Evolutionary conservation across 768 basidiomycete species (phyloP).

Genomic region (Hygrocybe punicea): DNA sequence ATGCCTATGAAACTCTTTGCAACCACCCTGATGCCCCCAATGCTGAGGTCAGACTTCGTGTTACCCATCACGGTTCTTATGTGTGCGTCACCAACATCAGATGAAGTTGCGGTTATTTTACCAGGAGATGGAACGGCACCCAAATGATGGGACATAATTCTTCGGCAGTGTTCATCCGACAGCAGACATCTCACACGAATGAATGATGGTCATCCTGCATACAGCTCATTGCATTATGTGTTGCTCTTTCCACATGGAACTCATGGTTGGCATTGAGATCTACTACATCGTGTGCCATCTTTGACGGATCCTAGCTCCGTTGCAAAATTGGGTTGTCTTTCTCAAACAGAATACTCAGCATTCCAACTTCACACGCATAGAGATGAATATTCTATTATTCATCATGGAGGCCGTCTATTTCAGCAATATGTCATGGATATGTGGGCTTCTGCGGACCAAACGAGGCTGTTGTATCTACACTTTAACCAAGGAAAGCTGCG

Average conservation of each 20-base stretch:
- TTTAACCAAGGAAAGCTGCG: conserved; percentile 37
- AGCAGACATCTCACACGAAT: conserved; percentile 22
- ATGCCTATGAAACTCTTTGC: conserved; percentile 33
- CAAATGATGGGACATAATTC: conserved; percentile 30
- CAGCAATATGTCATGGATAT: conserved; percentile 46
- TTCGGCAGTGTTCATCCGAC: conserved; percentile 10
- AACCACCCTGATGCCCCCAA: conserved; percentile 18
- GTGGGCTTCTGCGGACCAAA: conserved; percentile 46
- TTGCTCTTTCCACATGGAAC: conserved; percentile 31
- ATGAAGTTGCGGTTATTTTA: conserved; percentile 41
- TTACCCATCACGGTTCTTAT: conserved; percentile 25
- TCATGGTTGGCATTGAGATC: conserved; percentile 35
- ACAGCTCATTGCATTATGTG: conserved; percentile 30
- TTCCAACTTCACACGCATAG: conserved; percentile 32
- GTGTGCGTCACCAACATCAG: conserved; percentile 34
- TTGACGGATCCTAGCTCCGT: neutral
- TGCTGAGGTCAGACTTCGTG: conserved; percentile 13
- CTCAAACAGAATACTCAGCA: conserved; percentile 20
- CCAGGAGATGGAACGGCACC: conserved; percentile 26
- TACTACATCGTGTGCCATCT: neutral
- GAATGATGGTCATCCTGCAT: conserved; percentile 33
- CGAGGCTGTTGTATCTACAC: conserved; percentile 31
- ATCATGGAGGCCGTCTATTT: conserved; percentile 39
- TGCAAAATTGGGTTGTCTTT: too few relatives aligned
- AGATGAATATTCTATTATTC: conserved; percentile 25